These are phyloP conservation scores for Camellia japonica DNA, from an alignment of 148 eudicot species.

Conservation along the genomic window DNA sequence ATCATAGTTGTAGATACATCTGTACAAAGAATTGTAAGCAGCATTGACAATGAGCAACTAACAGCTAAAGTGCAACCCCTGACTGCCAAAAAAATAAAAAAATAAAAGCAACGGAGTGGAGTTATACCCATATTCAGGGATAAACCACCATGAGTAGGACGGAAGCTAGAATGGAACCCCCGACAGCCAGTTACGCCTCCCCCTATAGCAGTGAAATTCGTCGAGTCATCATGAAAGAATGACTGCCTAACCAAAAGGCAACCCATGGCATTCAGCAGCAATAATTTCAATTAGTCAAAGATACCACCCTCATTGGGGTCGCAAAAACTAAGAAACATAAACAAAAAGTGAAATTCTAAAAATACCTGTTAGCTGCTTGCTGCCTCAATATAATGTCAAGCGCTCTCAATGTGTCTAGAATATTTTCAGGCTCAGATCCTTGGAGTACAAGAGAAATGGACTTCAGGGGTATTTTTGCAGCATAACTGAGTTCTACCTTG, in stretches of 20 bases:
- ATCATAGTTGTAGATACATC: constrained; percentile 81
- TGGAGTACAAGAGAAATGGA: constrained; percentile 37
- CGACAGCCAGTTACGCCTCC: constrained; percentile 67
- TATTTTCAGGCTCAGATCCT: constrained; percentile 41
- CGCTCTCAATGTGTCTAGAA: constrained; percentile 58
- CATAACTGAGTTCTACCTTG: constrained; percentile 60
- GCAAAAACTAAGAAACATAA: neutral
- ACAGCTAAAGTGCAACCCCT: neutral
- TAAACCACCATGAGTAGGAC: constrained; percentile 68
- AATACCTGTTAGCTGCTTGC: constrained; percentile 58
- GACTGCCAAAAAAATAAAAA: neutral
- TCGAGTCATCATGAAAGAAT: constrained; percentile 70
- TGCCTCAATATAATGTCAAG: constrained; percentile 68
- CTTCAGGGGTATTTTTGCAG: constrained; percentile 46
- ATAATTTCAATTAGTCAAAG: constrained; percentile 8
- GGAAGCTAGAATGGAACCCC: constrained; percentile 84
- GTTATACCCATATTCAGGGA: constrained; percentile 74
- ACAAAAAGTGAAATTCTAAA: neutral
- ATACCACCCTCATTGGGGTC: neutral
- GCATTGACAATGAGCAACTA: constrained; percentile 6
- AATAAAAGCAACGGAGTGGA: neutral
- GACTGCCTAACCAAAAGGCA: constrained; percentile 85
- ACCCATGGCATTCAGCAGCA: constrained; percentile 52
- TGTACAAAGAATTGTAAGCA: constrained; percentile 27
- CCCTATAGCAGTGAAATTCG: constrained; percentile 61